Conservation (phyloP, 768 basidiomycete species). For the Crassisporium funariophilum region DNA sequence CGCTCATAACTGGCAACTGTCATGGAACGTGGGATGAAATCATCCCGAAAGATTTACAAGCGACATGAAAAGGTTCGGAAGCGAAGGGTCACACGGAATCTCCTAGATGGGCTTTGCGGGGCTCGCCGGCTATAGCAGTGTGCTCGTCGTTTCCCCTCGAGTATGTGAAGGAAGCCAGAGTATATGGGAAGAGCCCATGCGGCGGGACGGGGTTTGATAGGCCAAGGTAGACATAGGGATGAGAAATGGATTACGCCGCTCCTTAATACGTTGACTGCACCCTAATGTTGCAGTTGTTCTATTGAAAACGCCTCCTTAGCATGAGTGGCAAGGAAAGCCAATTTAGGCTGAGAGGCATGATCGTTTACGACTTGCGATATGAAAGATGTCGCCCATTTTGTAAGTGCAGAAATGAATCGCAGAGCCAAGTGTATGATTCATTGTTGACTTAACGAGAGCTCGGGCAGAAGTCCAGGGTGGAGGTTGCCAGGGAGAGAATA, state of each 20-base stretch:
- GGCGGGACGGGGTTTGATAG: background rate
- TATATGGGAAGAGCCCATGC: background rate
- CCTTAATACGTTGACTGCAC: background rate
- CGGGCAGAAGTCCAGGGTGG: background rate
- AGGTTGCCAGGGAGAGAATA: background rate
- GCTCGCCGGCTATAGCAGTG: background rate
- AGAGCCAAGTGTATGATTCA: background rate
- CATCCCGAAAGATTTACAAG: too few relatives aligned
- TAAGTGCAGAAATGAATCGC: background rate
- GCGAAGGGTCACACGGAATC: constrained; percentile 1
- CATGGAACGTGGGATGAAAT: constrained; percentile 5
- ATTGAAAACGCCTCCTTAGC: background rate
- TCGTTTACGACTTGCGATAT: background rate
- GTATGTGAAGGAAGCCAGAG: background rate
- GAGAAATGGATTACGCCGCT: background rate
- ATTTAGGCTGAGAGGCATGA: background rate
- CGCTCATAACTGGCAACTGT: background rate
- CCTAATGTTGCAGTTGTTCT: background rate
- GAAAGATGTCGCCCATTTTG: background rate
- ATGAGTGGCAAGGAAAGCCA: too few relatives aligned
- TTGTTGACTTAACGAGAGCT: background rate
- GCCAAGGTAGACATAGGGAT: background rate
- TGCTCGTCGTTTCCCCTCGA: too few relatives aligned
- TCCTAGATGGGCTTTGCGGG: background rate
- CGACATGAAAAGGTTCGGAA: constrained; percentile 7